These are phyloP conservation scores for Dorcoceras hygrometricum DNA, from an alignment of 257 asterid species.

Conservation along the genomic window DNA sequence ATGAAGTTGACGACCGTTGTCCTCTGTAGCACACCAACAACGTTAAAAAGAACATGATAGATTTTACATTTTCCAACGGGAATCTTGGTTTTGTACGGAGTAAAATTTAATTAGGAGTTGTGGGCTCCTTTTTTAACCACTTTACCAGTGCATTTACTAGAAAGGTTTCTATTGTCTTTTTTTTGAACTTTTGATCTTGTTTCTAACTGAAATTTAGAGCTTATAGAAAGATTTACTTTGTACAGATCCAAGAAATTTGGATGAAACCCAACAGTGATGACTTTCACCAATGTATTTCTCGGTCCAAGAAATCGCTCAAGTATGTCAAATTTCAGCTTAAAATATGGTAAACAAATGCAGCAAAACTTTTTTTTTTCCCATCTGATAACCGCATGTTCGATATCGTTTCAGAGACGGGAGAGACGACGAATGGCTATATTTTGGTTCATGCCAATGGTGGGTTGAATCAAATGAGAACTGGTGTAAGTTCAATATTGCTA, in stretches of 20 bases:
- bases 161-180: neutral
- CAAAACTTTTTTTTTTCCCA: neutral
- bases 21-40: no score
- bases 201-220: neutral
- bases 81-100: no score
- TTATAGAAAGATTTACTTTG: neutral
- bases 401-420: constrained; percentile 40
- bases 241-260: constrained; percentile 89
- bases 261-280: constrained; percentile 70
- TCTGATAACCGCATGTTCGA: neutral
- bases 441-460: constrained; percentile 94
- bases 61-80: no score
- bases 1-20: neutral
- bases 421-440: constrained; percentile 66
- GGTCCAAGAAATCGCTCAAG: constrained; percentile 62
- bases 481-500: constrained; percentile 47
- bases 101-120: no score
- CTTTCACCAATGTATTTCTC: constrained; percentile 56
- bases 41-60: no score
- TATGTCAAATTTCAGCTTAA: constrained; percentile 24
- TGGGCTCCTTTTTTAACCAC: no score
- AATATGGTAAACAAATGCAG: neutral
- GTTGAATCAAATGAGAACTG: constrained; percentile 92
- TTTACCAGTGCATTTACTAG: neutral
- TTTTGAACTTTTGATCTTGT: neutral